Percentiles rank a stretch among this genome's conserved stretches.
Evolutionary conservation across 2,329 filamentous ascomycete genomes (phyloP).

Genomic region (Penicillium hordei): DNA sequence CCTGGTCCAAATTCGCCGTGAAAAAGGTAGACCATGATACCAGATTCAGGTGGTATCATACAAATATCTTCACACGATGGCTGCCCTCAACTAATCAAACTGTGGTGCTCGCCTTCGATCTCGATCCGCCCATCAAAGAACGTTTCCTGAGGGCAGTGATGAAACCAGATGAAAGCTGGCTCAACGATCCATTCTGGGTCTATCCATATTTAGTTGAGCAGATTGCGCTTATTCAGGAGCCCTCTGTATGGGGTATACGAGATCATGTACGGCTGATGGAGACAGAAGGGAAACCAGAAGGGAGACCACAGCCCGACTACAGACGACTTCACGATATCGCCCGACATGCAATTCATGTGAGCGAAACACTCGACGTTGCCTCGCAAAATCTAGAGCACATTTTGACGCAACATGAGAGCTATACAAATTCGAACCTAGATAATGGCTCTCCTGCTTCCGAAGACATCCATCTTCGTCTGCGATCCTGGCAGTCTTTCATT

Average conservation of each 20-base stretch:
- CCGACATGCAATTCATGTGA: slow-evolving; percentile 35
- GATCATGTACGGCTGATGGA: slow-evolving; percentile 28
- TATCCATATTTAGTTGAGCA: slow-evolving; percentile 17
- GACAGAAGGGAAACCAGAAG: slow-evolving; percentile 11
- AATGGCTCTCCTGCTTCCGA: slow-evolving; percentile 3
- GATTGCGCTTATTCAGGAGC: slow-evolving; percentile 26
- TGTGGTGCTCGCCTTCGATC: slow-evolving; percentile 16
- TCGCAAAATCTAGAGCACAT: slow-evolving; percentile 27
- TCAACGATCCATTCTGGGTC: slow-evolving; percentile 23
- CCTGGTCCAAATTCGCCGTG: slow-evolving; percentile 6
- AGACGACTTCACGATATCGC: slow-evolving; percentile 30
- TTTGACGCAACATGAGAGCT: slow-evolving; percentile 17
- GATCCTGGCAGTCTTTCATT: slow-evolving; percentile 24
- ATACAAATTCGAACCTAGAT: not conserved
- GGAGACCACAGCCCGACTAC: slow-evolving; percentile 23
- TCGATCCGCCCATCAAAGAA: not conserved
- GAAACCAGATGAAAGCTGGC: not conserved
- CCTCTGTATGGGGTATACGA: slow-evolving; percentile 30
- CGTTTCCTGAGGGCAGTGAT: not conserved
- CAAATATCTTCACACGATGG: slow-evolving; percentile 14
- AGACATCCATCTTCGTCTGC: slow-evolving; percentile 22
- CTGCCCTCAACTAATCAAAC: slow-evolving; percentile 18
- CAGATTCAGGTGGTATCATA: slow-evolving; percentile 6
- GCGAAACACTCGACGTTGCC: slow-evolving; percentile 30
- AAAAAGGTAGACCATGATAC: slow-evolving; percentile 4